Conservation (phyloP, 2,329 filamentous ascomycete genomes). For the Penicillium sp. region DNA sequence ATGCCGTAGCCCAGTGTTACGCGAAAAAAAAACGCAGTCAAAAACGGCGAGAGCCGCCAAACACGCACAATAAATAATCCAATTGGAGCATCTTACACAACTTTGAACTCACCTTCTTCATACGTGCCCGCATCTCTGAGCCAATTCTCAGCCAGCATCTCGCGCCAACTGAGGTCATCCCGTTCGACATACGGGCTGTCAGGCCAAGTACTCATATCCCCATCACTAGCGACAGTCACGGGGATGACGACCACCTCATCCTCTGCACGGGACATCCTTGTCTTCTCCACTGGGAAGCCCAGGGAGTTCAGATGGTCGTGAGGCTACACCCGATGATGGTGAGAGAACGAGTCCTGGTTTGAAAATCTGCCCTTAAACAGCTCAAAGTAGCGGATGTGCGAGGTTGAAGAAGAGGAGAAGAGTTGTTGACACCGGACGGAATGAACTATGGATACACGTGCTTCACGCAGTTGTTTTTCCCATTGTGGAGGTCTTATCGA, state of each 20-base stretch:
- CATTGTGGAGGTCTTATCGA: conserved; percentile 2
- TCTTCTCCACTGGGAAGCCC: neutral
- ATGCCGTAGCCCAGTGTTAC: neutral
- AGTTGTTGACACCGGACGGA: neutral
- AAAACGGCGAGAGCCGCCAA: too few species aligned
- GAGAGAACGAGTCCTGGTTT: neutral
- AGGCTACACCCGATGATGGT: neutral
- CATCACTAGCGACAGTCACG: conserved; percentile 41
- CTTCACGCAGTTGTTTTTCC: neutral
- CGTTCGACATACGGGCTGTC: conserved; percentile 16
- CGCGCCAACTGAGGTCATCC: conserved; percentile 46
- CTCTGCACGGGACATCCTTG: conserved; percentile 8
- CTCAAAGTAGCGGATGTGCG: neutral
- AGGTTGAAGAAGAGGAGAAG: neutral
- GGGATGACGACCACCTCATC: conserved; percentile 31
- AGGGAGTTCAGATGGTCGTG: neutral
- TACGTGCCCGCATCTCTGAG: conserved; percentile 43
- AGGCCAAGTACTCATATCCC: conserved; percentile 38
- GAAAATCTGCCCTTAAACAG: neutral
- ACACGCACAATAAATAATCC: neutral
- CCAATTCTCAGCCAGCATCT: conserved; percentile 49
- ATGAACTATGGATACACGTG: neutral
- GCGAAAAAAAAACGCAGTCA: too few species aligned
- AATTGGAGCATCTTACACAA: neutral
- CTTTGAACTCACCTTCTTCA: conserved; percentile 32